Conservation (phyloP, 371 early-diverging fungal species). For the Circinella umbellata region DNA sequence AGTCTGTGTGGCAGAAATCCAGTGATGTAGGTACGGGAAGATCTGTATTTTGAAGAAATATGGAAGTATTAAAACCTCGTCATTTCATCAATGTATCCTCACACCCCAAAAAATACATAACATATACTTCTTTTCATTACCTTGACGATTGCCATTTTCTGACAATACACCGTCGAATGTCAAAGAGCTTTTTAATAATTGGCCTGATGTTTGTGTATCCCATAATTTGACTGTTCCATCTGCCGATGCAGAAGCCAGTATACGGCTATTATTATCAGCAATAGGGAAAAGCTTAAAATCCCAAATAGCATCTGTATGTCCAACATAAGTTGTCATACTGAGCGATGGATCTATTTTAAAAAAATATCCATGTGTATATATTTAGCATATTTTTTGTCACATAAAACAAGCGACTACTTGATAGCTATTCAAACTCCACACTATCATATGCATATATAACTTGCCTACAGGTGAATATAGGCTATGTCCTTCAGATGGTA, state of each 20-base stretch:
- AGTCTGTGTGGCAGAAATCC: constrained; percentile 68
- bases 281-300: constrained; percentile 75
- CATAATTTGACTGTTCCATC: constrained; percentile 88
- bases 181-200: constrained; percentile 55
- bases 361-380: not conserved
- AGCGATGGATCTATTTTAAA: constrained; percentile 54
- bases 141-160: constrained; percentile 13
- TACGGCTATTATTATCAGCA: constrained; percentile 29
- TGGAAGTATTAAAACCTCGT: not conserved
- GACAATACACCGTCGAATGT: constrained; percentile 42
- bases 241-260: constrained; percentile 80
- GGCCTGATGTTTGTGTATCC: constrained; percentile 62
- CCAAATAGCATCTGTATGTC: constrained; percentile 90
- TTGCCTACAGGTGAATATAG: constrained; percentile 62
- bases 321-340: constrained; percentile 66
- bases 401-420: not conserved
- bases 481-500: constrained; percentile 65
- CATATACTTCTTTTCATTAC: constrained; percentile 10
- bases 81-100: not conserved
- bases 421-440: no score
- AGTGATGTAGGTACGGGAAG: constrained; percentile 68
- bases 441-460: not conserved
- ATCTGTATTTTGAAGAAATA: not conserved
- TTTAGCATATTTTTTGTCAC: not conserved
- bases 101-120: no score